Evolutionary conservation across 306 rosid genomes (phyloP).

Genomic region (Quercus bicolor): DNA sequence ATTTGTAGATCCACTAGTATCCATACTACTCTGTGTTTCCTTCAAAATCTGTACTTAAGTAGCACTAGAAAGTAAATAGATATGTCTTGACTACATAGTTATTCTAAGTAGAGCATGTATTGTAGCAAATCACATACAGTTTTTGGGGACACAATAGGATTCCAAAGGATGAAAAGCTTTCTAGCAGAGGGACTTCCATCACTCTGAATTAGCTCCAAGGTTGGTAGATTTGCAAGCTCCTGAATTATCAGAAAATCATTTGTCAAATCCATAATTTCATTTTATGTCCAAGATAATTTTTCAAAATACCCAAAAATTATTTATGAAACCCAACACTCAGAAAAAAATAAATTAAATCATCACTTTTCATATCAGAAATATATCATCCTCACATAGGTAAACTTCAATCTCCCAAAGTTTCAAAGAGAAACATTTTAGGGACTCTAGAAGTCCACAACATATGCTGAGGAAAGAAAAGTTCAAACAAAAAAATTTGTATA

Average conservation of each 20-base stretch:
- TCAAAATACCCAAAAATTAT: neutral
- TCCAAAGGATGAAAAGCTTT: conserved; percentile 90
- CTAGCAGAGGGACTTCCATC: conserved; percentile 95
- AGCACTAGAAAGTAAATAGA: conserved; percentile 23
- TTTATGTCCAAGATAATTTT: neutral
- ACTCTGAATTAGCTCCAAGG: conserved; percentile 71
- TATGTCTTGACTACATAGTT: neutral
- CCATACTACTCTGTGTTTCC: conserved; percentile 16
- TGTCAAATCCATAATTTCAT: neutral
- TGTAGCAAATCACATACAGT: conserved; percentile 36
- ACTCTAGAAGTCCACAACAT: neutral
- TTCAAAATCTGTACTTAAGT: conserved; percentile 38
- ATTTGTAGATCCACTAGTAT: conserved; percentile 28
- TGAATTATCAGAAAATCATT: conserved; percentile 27
- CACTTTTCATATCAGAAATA: no score
- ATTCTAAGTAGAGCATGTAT: neutral
- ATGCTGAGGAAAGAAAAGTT: no score
- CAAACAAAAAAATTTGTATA: neutral
- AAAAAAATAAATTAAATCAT: neutral
- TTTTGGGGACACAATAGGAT: conserved; percentile 46
- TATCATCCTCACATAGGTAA: no score
- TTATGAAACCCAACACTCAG: neutral
- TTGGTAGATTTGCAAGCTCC: conserved; percentile 85
- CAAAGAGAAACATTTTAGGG: neutral
- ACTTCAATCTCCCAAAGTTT: neutral